Base-by-base conservation (phyloP, 129 eudicot genomes). In the Kitagawia praeruptora region DNA sequence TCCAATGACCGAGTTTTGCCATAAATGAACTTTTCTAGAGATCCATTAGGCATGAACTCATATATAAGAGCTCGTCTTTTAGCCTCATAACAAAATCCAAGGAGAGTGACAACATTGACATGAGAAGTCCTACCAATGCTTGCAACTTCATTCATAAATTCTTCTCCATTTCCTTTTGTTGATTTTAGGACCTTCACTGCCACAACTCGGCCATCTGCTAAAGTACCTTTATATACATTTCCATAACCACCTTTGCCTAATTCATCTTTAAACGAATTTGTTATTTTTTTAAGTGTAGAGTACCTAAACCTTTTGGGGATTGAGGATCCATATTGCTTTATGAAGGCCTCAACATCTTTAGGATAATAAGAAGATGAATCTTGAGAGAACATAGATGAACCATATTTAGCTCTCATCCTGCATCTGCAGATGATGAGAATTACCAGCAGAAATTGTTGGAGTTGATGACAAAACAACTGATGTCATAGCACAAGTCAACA, bases 91-190 rank as follows among this genome's bases (percentile, higher is more conserved):
- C 80, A 63, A 27, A 81, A 81, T 12, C 84, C 84, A 25, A 63
- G 54, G 18, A 75, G 80, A 21, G 49, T 46, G 67, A 81, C 84
- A 8, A 75, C 18, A n/a, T 81, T 81, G 9, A 81, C 76, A 66
- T 81, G 84, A 28, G 80, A 75, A 61, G 84, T 81, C 70, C 70
- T 75, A 64, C 84, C 77, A 39, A 75, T 80, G 37, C 79, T 80
- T 3, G 83, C 71, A 45, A 81, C 80, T 47, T 81, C 80, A 63
- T 81, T 81, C 2, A 81, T 75, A 21, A 75, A 81, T 21, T 81
- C 80, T 15, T 81, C 80, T 42, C 76, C 80, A 48, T 75, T 64
- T 8, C 84, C 80, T 38, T 81, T 76, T 4, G 76, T 5, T 48
- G 49, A 38, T 0, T 63, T 66, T 28, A 81, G 67, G 25, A 81